Evolutionary conservation across 805 yeast species (phyloP).

Genomic region (Clavispora santaluciae): DNA sequence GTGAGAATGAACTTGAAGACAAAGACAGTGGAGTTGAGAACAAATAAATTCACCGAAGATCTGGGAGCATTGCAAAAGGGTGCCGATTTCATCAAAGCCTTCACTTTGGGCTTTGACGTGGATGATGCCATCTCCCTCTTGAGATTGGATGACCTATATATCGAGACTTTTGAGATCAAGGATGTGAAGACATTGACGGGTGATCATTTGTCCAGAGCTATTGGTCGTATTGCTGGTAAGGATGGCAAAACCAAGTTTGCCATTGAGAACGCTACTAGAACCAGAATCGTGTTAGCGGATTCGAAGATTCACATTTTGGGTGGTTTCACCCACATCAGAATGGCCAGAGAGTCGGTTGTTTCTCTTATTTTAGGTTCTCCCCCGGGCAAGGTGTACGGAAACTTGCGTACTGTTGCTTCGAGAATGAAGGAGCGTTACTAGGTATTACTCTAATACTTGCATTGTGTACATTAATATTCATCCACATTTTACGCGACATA

Average conservation of each 20-base stretch:
- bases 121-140: constrained; percentile 95
- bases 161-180: constrained; percentile 94
- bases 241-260: constrained; percentile 99
- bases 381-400: constrained; percentile 97
- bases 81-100: constrained; percentile 93
- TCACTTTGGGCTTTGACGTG: constrained; percentile 91
- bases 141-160: constrained; percentile 91
- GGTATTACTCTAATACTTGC: not conserved
- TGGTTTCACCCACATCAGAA: constrained; percentile 93
- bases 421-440: constrained; percentile 94
- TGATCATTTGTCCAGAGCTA: constrained; percentile 96
- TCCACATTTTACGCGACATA: not conserved
- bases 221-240: constrained; percentile 99
- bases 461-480: constrained; percentile 1
- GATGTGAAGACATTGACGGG: constrained; percentile 95
- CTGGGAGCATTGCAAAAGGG: constrained; percentile 96
- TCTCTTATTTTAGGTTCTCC: constrained; percentile 94
- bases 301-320: constrained; percentile 95
- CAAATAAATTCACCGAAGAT: constrained; percentile 78
- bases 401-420: constrained; percentile 92
- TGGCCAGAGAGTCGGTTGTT: constrained; percentile 98
- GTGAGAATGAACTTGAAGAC: constrained; percentile 91
- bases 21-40: constrained; percentile 83
- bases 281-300: constrained; percentile 96
- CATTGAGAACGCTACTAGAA: constrained; percentile 96